Evolutionary conservation across 805 yeast genomes (phyloP).

Genomic region (Brettanomyces custersianus): DNA sequence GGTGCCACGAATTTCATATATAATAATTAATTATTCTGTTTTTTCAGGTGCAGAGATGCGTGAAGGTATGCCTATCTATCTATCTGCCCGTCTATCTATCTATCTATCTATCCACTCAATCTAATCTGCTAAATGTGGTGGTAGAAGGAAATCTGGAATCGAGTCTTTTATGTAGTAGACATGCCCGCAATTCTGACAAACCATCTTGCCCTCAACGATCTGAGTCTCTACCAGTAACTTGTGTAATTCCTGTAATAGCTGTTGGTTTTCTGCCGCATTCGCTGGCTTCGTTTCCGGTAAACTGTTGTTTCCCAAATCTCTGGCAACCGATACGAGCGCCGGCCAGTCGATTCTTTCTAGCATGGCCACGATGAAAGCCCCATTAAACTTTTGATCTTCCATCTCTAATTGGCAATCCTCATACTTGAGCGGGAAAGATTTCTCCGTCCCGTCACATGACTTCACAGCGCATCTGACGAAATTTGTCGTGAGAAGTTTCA

Average conservation of each 20-base stretch:
- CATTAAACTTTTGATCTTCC: conserved; percentile 74
- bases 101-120: neutral
- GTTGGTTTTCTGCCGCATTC: conserved; percentile 34
- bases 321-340: conserved; percentile 71
- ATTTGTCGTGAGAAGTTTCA: conserved; percentile 95
- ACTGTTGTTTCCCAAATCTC: conserved; percentile 58
- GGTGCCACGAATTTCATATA: no score
- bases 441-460: conserved; percentile 62
- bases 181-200: conserved; percentile 79
- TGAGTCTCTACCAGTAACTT: conserved; percentile 74
- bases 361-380: conserved; percentile 69
- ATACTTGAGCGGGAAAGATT: conserved; percentile 75
- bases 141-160: conserved; percentile 87
- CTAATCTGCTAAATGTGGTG: conserved; percentile 72
- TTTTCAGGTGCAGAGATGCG: no score
- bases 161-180: conserved; percentile 84
- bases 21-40: no score
- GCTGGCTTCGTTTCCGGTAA: conserved; percentile 58
- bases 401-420: conserved; percentile 60
- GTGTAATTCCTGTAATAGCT: conserved; percentile 68
- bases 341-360: conserved; percentile 82
- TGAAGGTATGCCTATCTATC: neutral
- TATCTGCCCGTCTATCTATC: neutral
- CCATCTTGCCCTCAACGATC: conserved; percentile 83
- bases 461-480: conserved; percentile 91